Evolutionary conservation across 768 basidiomycete species (phyloP), one percentile per base, ranked within the genome.

Genomic region (Lyophyllum decastes): DNA sequence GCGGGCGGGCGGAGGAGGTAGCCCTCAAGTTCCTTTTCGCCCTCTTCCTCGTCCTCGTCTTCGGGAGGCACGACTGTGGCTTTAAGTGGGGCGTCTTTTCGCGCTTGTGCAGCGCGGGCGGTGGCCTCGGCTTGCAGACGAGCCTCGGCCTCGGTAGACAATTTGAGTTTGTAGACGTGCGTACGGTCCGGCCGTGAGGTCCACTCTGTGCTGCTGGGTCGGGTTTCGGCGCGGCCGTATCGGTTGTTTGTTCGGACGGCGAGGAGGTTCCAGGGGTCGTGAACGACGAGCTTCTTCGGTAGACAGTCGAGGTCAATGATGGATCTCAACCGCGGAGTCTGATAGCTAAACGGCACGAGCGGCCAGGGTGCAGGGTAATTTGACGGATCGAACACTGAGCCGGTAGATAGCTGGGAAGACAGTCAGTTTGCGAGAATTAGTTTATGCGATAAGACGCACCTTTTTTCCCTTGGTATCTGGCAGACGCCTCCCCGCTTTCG

Each of bases 311-410:
- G 68, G 21, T 64, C 62, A 25, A 73, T 69, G 12, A 66, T 56
- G 12, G 64, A 57, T 17, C 72, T 64, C 7, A 75, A 47, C 0
- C 49, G 62, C 1, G 65, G 64, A 9, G 65, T 50, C 43, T 57
- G 27, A 24, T 60, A 60, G 25, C 58, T 61, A 57, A 80, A 81
- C 0, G 80, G 80, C 1, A 66, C 62, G 4, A 75, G 53, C 3
- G 79, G 77, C 76, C 78, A 78, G 17, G 73, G 74, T 16, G 65
- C 54, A 7, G 78, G 76, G 50, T 81, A 79, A 40, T 72, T 68
- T 8, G 64, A 62, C 0, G 66, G 63, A 54, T 73, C 61, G 57
- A 78, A 79, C 2, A 66, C 41, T 21, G 69, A 61, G 26, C 25
- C 49, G 47, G 50, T 57, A 45, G 34, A 70, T 51, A 41, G 25